phyloP scores from a whole-genome alignment of 176 grass and related monocot genomes.

The Triticum timopheevii region DNA sequence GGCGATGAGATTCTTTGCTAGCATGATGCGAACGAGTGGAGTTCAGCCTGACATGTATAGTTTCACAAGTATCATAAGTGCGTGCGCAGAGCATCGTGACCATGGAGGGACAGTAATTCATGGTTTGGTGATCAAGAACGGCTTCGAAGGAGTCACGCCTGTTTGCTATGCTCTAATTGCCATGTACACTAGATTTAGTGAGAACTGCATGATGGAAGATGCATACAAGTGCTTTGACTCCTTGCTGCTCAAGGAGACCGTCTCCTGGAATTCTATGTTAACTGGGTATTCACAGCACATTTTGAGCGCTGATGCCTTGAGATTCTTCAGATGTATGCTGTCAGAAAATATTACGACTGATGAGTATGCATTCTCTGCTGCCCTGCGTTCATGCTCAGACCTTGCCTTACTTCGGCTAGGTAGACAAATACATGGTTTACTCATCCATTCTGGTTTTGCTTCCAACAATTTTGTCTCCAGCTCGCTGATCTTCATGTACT shows the following conservation, averaged over 20 bases:
- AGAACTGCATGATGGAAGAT: conserved; percentile 50
- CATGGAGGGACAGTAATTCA: conserved; percentile 43
- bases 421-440: conserved; percentile 54
- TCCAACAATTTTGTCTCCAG: conserved; percentile 65
- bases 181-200: conserved; percentile 48
- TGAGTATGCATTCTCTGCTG: conserved; percentile 58
- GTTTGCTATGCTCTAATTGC: conserved; percentile 61
- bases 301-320: conserved; percentile 45
- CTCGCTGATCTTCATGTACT: conserved; percentile 65
- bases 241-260: conserved; percentile 40
- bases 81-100: conserved; percentile 25
- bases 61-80: conserved; percentile 61
- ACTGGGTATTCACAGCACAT: conserved; percentile 63
- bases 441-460: conserved; percentile 43
- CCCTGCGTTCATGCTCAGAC: conserved; percentile 57
- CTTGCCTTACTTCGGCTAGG: conserved; percentile 59
- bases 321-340: conserved; percentile 48
- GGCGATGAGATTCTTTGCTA: conserved; percentile 38
- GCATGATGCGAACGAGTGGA: conserved; percentile 39
- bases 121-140: conserved; percentile 40
- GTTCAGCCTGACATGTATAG: conserved; percentile 53
- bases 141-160: conserved; percentile 35
- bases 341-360: conserved; percentile 35
- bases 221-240: conserved; percentile 47
- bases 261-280: conserved; percentile 70